A percentile compares a stretch with the other conserved stretches of the same genome.
phyloP scores from a whole-genome alignment of 139 green algal species.

The Coelastrella sp. region DNA sequence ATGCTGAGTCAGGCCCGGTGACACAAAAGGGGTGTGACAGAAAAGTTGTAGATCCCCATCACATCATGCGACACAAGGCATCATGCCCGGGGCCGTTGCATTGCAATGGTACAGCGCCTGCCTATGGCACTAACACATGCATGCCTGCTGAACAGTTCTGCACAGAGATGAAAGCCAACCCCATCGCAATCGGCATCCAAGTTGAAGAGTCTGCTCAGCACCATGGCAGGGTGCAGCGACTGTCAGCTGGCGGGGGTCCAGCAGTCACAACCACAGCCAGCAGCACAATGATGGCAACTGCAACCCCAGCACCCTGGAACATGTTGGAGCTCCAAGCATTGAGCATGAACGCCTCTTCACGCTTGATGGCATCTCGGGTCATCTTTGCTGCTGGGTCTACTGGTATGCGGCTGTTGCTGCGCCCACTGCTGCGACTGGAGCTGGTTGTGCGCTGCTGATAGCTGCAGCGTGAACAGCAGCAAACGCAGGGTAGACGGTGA shows the following conservation, averaged over 20 bases:
- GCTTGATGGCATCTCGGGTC: slow-evolving; percentile 41
- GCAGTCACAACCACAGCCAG: slow-evolving; percentile 52
- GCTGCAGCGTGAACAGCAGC: background rate
- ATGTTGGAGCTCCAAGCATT: slow-evolving; percentile 47
- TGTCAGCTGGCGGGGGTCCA: slow-evolving; percentile 56
- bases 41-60: no score
- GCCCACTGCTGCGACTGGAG: background rate
- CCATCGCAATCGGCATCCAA: no score
- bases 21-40: no score
- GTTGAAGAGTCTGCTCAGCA: slow-evolving; percentile 50
- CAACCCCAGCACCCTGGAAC: slow-evolving; percentile 45
- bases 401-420: background rate
- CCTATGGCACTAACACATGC: no score
- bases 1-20: no score
- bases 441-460: background rate
- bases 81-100: no score
- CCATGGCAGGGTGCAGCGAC: slow-evolving; percentile 68
- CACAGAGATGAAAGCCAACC: no score
- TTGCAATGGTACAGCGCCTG: no score
- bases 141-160: no score
- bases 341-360: slow-evolving; percentile 49
- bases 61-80: no score
- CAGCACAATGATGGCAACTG: slow-evolving; percentile 50
- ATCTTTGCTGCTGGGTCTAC: slow-evolving; percentile 33
- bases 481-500: background rate